Evolutionary conservation across 2,329 filamentous ascomycete species (phyloP).

Genomic region (Colletotrichum sublineola): DNA sequence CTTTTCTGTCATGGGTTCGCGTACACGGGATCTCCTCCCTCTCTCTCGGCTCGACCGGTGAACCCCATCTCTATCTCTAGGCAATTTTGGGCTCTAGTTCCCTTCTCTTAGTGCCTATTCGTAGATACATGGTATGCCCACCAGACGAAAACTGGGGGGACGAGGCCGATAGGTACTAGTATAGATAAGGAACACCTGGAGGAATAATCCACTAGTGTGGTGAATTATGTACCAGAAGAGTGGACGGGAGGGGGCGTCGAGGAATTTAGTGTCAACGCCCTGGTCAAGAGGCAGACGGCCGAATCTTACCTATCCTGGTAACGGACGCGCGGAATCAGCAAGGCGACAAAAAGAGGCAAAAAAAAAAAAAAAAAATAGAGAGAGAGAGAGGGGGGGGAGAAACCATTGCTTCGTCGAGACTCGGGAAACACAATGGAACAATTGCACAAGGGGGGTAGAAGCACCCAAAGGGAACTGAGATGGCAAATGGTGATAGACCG

Average conservation of each 20-base stretch:
- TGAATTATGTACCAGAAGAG: not conserved
- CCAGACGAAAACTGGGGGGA: constrained; percentile 16
- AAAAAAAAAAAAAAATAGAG: too few relatives aligned
- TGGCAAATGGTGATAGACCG: not conserved
- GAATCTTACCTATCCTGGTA: not conserved
- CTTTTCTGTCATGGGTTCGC: constrained; percentile 1
- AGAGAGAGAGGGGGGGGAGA: not conserved
- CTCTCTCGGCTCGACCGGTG: not conserved
- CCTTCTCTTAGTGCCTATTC: not conserved
- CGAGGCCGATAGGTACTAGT: constrained; percentile 22
- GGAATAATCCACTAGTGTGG: not conserved
- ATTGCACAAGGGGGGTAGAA: constrained; percentile 13
- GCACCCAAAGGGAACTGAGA: not conserved
- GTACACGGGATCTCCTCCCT: not conserved
- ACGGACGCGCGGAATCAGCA: not conserved
- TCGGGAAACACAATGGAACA: constrained; percentile 23
- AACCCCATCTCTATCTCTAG: not conserved
- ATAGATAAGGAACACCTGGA: constrained; percentile 9
- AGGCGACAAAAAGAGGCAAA: not conserved
- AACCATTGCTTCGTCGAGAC: constrained; percentile 1
- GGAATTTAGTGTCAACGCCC: constrained; percentile 4
- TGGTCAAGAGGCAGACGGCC: constrained; percentile 25
- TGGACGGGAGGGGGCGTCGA: constrained; percentile 19
- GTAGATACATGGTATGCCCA: not conserved
- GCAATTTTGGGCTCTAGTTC: not conserved